These are phyloP conservation scores for Malus hybrid DNA, from an alignment of 331 rosid genomes.

Conservation along the genomic window DNA sequence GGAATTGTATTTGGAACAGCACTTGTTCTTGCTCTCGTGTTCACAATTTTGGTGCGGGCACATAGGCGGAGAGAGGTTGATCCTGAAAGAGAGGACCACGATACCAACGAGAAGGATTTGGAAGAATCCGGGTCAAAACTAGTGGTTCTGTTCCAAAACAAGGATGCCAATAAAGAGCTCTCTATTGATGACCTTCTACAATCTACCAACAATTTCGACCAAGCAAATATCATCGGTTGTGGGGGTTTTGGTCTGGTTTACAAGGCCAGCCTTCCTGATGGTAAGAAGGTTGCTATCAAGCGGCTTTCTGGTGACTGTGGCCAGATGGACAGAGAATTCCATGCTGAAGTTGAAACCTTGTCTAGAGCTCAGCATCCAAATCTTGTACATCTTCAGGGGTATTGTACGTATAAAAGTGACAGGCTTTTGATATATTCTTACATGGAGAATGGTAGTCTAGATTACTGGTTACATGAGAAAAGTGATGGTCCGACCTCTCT, in stretches of 20 bases:
- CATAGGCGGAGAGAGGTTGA: constrained; percentile 25
- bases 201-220: constrained; percentile 26
- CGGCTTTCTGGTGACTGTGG: constrained; percentile 32
- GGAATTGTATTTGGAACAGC: not conserved
- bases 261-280: constrained; percentile 32
- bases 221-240: constrained; percentile 26
- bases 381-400: constrained; percentile 31
- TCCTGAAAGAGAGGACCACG: constrained; percentile 21
- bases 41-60: constrained; percentile 16
- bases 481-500: constrained; percentile 15
- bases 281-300: constrained; percentile 29
- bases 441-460: constrained; percentile 35
- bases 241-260: constrained; percentile 36
- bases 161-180: constrained; percentile 21
- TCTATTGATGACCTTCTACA: constrained; percentile 22
- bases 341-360: constrained; percentile 31
- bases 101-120: constrained; percentile 9
- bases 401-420: constrained; percentile 23
- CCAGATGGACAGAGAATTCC: constrained; percentile 35
- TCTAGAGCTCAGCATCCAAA: constrained; percentile 37
- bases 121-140: constrained; percentile 25
- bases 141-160: constrained; percentile 28
- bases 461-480: constrained; percentile 31
- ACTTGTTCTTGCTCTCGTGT: constrained; percentile 10
- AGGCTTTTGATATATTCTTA: constrained; percentile 31